Evolutionary conservation across 2,329 filamentous ascomycete genomes (phyloP), one percentile per base, ranked within the genome.

Genomic region (Aspergillus persii): DNA sequence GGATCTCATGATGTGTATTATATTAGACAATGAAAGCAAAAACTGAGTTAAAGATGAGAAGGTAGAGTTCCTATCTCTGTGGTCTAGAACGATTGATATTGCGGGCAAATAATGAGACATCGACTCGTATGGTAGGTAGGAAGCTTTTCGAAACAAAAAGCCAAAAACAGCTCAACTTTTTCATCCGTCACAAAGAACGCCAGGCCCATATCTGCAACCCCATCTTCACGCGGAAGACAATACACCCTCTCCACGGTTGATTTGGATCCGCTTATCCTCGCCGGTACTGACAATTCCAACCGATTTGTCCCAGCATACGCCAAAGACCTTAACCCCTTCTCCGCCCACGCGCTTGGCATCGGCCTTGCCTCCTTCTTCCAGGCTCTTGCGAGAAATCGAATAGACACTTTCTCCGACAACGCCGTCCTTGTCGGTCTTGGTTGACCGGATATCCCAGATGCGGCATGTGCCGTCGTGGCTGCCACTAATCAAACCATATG

Each of bases 231-330:
- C 60, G 9, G 72, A 72, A 54, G 69, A 75, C 53, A 78, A 62
- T 54, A 80, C 74, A 31, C 76, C 83, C 62, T 84, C 82, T 18
- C 86, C 88, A 66, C 84, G 83, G 76, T 99, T 97, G 61, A 99
- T 87, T 81, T 99, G 95, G 69, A 99, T 88, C 79, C 86, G 88
- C 80, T 95, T 96, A 73, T 99, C 95, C 83, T 98, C 93, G 15
- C 94, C 92, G 48, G 83, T 92, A 70, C 91, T 96, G 49, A 97
- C 89, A 72, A 99, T 94, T 1, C 95, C 96, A 71, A 96, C 86
- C 6, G 87, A 85, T 73, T 83, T 81, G 75, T 97, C 91, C 95
- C 95, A 99, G 60, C 82, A 84, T 4, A 98, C 90, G 36, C 86
- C 85, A 75, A 98, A 91, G 52, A 99, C 92, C 83, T 98, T 98